phyloP scores from a whole-genome alignment of 306 rosid genomes.

The Begonia loranthoides region DNA sequence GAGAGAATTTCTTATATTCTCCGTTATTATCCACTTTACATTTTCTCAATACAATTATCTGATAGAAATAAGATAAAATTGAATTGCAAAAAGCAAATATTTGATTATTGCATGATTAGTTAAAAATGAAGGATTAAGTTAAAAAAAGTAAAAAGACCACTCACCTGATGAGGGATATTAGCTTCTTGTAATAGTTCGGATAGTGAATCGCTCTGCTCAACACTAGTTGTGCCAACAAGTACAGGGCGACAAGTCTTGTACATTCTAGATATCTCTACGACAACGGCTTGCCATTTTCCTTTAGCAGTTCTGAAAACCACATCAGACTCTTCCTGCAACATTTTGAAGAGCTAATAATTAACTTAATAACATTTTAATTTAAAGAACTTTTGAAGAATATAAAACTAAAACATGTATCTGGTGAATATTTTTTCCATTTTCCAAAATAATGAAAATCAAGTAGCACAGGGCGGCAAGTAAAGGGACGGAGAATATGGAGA shows the following conservation, averaged over 20 bases:
- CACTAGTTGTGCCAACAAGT: conserved; percentile 98
- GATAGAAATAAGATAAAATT: too few relatives aligned
- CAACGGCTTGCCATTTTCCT: conserved; percentile 97
- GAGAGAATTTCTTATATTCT: too few relatives aligned
- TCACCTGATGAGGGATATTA: conserved; percentile 83
- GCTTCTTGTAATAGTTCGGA: conserved; percentile 75
- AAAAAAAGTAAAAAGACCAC: not conserved
- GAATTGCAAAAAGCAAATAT: too few relatives aligned
- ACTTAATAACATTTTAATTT: not conserved
- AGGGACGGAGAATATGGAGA: too few relatives aligned
- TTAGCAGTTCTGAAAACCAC: conserved; percentile 85
- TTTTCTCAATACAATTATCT: too few relatives aligned
- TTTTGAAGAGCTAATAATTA: conserved; percentile 14
- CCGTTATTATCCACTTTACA: too few relatives aligned
- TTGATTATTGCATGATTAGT: too few relatives aligned
- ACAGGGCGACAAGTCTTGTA: conserved; percentile 89
- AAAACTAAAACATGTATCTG: too few relatives aligned
- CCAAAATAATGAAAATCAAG: too few relatives aligned
- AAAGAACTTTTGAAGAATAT: conserved; percentile 5
- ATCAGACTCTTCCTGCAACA: conserved; percentile 79
- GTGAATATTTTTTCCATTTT: too few relatives aligned
- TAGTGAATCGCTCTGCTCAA: conserved; percentile 91
- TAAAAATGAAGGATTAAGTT: too few relatives aligned
- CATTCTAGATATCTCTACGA: conserved; percentile 95
- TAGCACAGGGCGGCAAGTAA: too few relatives aligned